Percentiles rank a stretch among this genome's conserved stretches.
Conservation (phyloP, 1,284 basidiomycete species). For the Melampsora americana region DNA sequence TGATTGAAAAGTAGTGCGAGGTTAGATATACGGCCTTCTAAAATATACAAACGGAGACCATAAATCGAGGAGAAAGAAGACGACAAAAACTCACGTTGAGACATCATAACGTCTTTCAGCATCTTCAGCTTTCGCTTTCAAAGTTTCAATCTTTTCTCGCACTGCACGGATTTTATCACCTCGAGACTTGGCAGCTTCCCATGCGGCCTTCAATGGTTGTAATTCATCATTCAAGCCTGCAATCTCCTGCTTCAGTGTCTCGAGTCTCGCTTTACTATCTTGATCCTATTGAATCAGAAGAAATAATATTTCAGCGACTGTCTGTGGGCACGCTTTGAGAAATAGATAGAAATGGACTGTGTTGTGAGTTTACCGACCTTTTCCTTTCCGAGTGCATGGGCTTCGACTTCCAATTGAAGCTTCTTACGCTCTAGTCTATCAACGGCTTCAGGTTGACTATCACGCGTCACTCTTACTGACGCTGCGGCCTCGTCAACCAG, state of each 20-base stretch:
- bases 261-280: constrained; percentile 82
- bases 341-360: not conserved
- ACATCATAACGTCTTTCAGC: constrained; percentile 74
- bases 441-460: constrained; percentile 90
- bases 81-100: constrained; percentile 19
- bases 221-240: constrained; percentile 84
- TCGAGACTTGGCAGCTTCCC: constrained; percentile 82
- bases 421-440: constrained; percentile 89
- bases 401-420: constrained; percentile 90
- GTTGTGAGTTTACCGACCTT: constrained; percentile 44
- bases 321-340: constrained; percentile 43
- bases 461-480: constrained; percentile 80
- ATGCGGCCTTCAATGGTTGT: constrained; percentile 79
- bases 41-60: constrained; percentile 14
- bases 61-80: not conserved
- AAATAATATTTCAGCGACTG: constrained; percentile 60
- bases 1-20: constrained; percentile 20
- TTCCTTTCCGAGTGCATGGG: constrained; percentile 76
- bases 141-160: constrained; percentile 81
- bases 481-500: constrained; percentile 90
- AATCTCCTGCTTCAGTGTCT: constrained; percentile 71
- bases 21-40: not conserved
- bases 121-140: constrained; percentile 87
- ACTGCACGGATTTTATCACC: constrained; percentile 80
- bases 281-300: constrained; percentile 64